Percentiles rank a stretch among this genome's conserved stretches.
Conservation (phyloP, 2,329 filamentous ascomycete species). For the Geosmithia putterillii region DNA sequence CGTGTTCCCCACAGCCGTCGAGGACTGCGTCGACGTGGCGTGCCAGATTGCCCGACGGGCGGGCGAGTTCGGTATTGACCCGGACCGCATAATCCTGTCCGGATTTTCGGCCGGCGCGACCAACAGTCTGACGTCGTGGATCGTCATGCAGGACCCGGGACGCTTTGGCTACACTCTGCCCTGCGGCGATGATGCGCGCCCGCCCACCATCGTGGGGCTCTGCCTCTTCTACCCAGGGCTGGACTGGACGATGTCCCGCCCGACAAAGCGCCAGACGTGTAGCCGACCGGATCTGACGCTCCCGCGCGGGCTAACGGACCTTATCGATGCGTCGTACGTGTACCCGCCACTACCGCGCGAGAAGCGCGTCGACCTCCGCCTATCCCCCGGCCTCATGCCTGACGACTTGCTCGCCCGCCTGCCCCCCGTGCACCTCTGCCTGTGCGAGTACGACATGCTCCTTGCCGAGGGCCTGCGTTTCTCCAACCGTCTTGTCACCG, state of each 20-base stretch:
- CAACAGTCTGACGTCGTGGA: constrained; percentile 35
- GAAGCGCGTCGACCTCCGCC: constrained; percentile 36
- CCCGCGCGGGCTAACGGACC: constrained; percentile 42
- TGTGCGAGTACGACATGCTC: constrained; percentile 57
- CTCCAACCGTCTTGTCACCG: constrained; percentile 36
- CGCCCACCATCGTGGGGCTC: constrained; percentile 36
- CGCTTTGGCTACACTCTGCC: constrained; percentile 23
- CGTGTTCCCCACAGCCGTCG: constrained; percentile 51
- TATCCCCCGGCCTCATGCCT: constrained; percentile 45
- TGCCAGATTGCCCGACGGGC: constrained; percentile 47
- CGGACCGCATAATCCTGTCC: constrained; percentile 40
- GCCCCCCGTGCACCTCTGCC: constrained; percentile 41
- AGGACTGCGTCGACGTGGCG: constrained; percentile 53
- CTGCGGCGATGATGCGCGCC: constrained; percentile 19
- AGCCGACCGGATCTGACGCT: constrained; percentile 44
- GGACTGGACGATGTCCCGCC: constrained; percentile 46
- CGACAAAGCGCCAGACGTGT: constrained; percentile 41
- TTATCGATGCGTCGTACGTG: constrained; percentile 52
- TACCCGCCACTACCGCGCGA: constrained; percentile 33
- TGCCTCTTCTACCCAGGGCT: constrained; percentile 50
- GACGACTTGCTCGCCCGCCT: constrained; percentile 40
- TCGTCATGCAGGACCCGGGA: constrained; percentile 29
- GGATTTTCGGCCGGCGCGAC: constrained; percentile 55
- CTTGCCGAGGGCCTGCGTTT: constrained; percentile 48
- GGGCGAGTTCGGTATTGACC: constrained; percentile 44